phyloP scores from a whole-genome alignment of 2,329 filamentous ascomycete species.

The Thielaviopsis punctulata region DNA sequence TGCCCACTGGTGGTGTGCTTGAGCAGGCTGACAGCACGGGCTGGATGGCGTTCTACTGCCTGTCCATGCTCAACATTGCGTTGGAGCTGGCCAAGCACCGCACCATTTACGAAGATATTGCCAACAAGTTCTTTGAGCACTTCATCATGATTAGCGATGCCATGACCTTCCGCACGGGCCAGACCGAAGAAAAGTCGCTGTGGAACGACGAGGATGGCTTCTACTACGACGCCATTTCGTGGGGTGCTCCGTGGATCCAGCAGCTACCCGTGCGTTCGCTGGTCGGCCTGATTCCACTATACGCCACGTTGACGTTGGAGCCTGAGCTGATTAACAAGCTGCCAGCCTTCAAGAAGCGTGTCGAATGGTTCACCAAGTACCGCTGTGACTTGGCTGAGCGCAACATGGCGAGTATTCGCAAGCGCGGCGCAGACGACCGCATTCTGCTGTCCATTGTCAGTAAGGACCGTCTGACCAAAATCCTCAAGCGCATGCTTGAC shows the following conservation, averaged over 20 bases:
- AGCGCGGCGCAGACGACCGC: constrained; percentile 76
- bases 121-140: constrained; percentile 97
- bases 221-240: constrained; percentile 97
- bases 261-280: constrained; percentile 84
- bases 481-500: constrained; percentile 80
- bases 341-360: constrained; percentile 78
- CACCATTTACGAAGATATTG: constrained; percentile 89
- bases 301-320: constrained; percentile 80
- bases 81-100: constrained; percentile 90
- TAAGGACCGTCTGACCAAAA: constrained; percentile 79
- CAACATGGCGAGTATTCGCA: constrained; percentile 86
- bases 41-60: constrained; percentile 97
- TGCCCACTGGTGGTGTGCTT: constrained; percentile 81
- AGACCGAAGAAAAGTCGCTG: constrained; percentile 59
- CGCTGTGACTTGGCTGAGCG: constrained; percentile 72
- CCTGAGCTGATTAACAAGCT: constrained; percentile 85
- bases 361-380: constrained; percentile 90
- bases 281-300: constrained; percentile 84
- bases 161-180: constrained; percentile 67
- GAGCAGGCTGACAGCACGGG: constrained; percentile 96
- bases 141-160: constrained; percentile 97
- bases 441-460: constrained; percentile 80
- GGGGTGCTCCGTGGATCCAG: constrained; percentile 83
- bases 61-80: constrained; percentile 94
- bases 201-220: constrained; percentile 97